Conservation (phyloP, 306 rosid genomes). For the Trichosanthes truncata region DNA sequence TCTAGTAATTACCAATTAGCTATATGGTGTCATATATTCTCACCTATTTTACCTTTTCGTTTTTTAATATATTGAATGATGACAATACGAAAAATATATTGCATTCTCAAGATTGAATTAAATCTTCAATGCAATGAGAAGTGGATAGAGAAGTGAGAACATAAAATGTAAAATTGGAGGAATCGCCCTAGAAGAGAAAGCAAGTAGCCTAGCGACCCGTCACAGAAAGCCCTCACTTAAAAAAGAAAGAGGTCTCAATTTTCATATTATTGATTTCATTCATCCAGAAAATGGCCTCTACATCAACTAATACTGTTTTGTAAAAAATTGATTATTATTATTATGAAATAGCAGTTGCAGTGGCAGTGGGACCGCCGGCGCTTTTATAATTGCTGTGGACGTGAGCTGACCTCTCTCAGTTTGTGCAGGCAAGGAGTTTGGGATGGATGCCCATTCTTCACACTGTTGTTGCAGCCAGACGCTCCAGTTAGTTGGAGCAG, state of each 20-base stretch:
- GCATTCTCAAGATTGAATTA: background rate
- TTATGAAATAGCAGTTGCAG: background rate
- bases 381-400: background rate
- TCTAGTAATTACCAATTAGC: too few species aligned
- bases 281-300: background rate
- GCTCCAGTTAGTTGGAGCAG: background rate
- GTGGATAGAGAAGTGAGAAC: background rate
- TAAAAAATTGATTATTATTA: background rate
- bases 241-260: too few species aligned
- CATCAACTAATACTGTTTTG: background rate
- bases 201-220: too few species aligned
- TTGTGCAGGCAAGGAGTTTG: background rate
- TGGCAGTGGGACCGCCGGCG: constrained; percentile 3
- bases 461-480: background rate
- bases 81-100: too few species aligned
- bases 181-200: too few species aligned
- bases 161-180: constrained; percentile 10
- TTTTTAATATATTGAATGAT: too few species aligned
- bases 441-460: background rate
- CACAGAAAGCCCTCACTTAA: too few species aligned
- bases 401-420: background rate
- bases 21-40: too few species aligned
- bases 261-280: constrained; percentile 4
- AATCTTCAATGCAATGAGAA: background rate
- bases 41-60: background rate